Conservation (phyloP, 1,139 yeast genomes). For the Pichia kudriavzevii region DNA sequence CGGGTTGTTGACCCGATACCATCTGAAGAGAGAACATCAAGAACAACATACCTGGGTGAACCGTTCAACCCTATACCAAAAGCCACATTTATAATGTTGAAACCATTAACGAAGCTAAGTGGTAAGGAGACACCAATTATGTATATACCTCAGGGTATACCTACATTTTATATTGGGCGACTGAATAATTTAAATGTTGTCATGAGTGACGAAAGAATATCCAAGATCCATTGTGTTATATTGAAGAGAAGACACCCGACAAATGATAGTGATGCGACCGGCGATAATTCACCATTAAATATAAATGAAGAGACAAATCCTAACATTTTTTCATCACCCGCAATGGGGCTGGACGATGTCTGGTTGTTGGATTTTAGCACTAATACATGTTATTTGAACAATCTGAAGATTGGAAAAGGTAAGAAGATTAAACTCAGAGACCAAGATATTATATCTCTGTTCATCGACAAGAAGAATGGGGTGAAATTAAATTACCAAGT, state of each 20-base stretch:
- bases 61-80: conserved; percentile 5
- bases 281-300: conserved; percentile 2
- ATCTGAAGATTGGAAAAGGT: conserved; percentile 50
- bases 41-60: background rate
- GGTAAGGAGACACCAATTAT: conserved; percentile 28
- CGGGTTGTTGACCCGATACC: too few relatives aligned
- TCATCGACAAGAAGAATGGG: conserved; percentile 47
- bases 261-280: conserved; percentile 1
- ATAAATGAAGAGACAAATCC: background rate
- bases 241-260: conserved; percentile 53
- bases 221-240: conserved; percentile 76
- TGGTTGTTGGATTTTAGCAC: conserved; percentile 80
- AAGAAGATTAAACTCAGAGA: conserved; percentile 52
- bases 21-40: background rate
- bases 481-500: conserved; percentile 49
- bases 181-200: conserved; percentile 44
- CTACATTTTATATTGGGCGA: conserved; percentile 60
- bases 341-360: conserved; percentile 55
- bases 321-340: conserved; percentile 56
- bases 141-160: conserved; percentile 53
- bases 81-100: conserved; percentile 14
- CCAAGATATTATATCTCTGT: conserved; percentile 59
- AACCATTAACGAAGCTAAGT: conserved; percentile 6
- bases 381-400: conserved; percentile 70
- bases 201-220: conserved; percentile 66